phyloP scores from a whole-genome alignment of 2,329 filamentous ascomycete species.

The Colletotrichum sp. region DNA sequence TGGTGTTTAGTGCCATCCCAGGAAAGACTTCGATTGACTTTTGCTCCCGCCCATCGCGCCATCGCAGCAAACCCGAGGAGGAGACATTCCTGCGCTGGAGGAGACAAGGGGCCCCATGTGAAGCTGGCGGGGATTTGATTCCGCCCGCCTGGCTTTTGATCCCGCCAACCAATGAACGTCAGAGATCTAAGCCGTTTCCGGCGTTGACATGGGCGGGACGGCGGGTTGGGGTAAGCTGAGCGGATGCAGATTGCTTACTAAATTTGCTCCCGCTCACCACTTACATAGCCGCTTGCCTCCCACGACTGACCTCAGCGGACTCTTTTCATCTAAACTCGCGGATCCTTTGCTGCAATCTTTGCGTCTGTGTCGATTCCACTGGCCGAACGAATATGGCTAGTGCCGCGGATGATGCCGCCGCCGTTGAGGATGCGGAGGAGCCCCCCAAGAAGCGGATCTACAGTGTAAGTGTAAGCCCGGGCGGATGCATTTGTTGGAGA shows the following conservation, averaged over 20 bases:
- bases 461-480: neutral
- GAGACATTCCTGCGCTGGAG: neutral
- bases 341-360: neutral
- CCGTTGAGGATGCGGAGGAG: neutral
- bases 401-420: neutral
- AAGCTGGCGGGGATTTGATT: neutral
- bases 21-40: neutral
- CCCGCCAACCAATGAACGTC: neutral
- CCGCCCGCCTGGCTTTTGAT: neutral
- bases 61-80: neutral
- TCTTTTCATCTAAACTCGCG: neutral
- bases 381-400: neutral
- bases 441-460: slow-evolving; percentile 11
- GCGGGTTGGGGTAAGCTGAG: neutral
- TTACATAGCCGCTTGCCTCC: neutral
- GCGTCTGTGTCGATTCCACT: neutral
- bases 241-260: neutral
- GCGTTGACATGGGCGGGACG: neutral
- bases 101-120: neutral
- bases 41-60: neutral
- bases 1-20: neutral
- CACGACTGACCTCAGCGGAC: neutral
- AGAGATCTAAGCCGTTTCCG: neutral
- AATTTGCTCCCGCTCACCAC: neutral
- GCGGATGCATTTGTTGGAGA: neutral